Evolutionary conservation across 345 rosid genomes (phyloP), one percentile per base, ranked within the genome.

Genomic region (Bruguiera gymnorhiza): DNA sequence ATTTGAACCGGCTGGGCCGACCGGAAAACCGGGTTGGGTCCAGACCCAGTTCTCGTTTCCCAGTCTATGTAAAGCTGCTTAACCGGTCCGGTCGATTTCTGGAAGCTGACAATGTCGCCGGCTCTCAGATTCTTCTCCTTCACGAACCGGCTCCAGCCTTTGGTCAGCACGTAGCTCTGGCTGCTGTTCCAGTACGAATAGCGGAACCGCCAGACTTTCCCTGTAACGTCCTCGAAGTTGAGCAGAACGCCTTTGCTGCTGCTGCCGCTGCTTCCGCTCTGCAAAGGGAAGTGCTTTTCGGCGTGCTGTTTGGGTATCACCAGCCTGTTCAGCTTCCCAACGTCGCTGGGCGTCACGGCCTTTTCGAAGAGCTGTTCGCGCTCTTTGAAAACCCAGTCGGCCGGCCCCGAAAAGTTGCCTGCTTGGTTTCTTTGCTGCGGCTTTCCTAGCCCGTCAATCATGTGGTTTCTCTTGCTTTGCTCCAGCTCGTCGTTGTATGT

Each of bases 171-270:
- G 51, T 91, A 94, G 71, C 97, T 94, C 50, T 88, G 98, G 81
- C 97, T 91, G 60, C 96, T 94, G 59, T 88, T 94, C 98, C 98
- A 94, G 70, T 94, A 94, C 4, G 98, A 94, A 73, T 94, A 94
- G 71, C 97, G 81, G 61, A 94, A 94, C 74, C 98, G 75, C 97
- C 98, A 94, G 29, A 89, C 88, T 73, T 86, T 91, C 0, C 98
- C 93, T 1, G 82, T 76, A 4, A 69, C 73, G 31, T 94, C 98
- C 70, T 88, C 92, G 27, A 94, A 87, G 75, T 81, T 89, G 29
- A 91, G 75, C 59, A 89, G 72, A 61, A 82, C 43, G 2, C 93
- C 97, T 72, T 87, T 89, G n/a, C 71, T 75, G 34, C 70, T 78
- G 36, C 1, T 59, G 46, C 2, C 52, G 46, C 59, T 78, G 53